Base-by-base conservation (phyloP, 2,329 filamentous ascomycete species). In the Pseudonectria foliicola region DNA sequence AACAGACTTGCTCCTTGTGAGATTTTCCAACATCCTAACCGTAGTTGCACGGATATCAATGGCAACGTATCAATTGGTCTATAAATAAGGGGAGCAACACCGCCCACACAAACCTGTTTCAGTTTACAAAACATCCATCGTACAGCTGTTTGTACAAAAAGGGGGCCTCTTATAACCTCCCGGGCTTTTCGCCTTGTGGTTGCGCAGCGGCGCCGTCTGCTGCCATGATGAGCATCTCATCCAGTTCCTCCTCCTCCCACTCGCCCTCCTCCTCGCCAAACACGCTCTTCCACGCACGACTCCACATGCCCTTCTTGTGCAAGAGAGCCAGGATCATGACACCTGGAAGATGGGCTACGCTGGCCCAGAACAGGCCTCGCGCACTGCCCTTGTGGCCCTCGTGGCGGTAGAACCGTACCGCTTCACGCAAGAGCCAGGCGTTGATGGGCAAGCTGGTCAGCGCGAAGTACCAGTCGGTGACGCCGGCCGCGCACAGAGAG, bases 261-360 rank as follows among this genome's bases (percentile, higher is more conserved):
- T 78, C 76, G 13, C 75, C 69, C 2, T 73, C 69, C 2, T 77
- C 75, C 13, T 75, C 66, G 0, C 82, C 83, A 36, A 77, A 67
- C 0, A 85, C 63, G 37, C 77, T 75, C 37, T 70, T 74, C 79
- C 83, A 90, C n/a, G 90, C 76, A 12, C 88, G 73, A 44, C 79
- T 74, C 87, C 86, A 92, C 62, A 95, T 73, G 0, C 89, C 90
- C 65, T 88, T 94, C 73, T 98, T 98, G 62, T 94, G 86, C 36
- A 84, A 75, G 61, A 96, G 81, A 3, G 88, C 90, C 41, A 95
- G 67, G 30, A 95, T 87, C 70, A 98, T 78, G 27, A 96, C 73
- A 16, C 82, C 83, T 0, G 92, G 92, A 31, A 98, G 61, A 64
- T 95, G 89, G 92, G 90, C 96, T 8, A 98, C 87, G 58, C 87